Base-by-base conservation (phyloP, 2,329 filamentous ascomycete genomes). In the Aspergillus sp. region DNA sequence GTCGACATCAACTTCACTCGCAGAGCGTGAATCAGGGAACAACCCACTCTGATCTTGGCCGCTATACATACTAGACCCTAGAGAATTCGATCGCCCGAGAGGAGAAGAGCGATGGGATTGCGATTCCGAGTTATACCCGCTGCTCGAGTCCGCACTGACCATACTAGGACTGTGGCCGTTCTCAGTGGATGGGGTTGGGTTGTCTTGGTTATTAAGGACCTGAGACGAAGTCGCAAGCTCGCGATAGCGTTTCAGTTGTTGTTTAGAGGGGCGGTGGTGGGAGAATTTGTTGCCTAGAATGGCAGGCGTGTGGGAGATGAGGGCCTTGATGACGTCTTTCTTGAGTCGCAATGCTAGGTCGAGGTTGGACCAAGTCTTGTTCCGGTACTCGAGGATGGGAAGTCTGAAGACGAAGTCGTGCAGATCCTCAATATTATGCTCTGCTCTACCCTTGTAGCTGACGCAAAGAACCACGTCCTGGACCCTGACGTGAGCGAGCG, bases 361-460 rank as follows among this genome's bases (percentile, higher is more conserved):
- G 6, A 99, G 84, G 72, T 98, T 99, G 6, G 92, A 97, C 95
- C 95, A 99, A 8, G 93, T 98, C 80, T 99, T 99, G 82, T 99
- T 99, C 62, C 91, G 87, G 78, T 96, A 98, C 73, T 99, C 95
- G 47, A 99, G 87, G 2, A 90, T 89, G 3, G 95, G 95, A 77
- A 99, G 86, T 35, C 91, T 88, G 84, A 99, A 99, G 49, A 99
- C 95, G 66, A 99, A 96, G 70, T 98, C 89, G 75, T 99, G 93
- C 15, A 99, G 89, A 74, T 99, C 96, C 77, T 97, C 92, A 57
- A 99, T 84, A 68, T 98, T 99, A 70, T 93, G 91, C 64, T 96
- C 91, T 45, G 93, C 91, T 73, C 92, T 96, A 70, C 96, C 95
- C 75, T 98, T 96, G 82, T 97, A 97, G 70, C 90, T 96, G 27